Evolutionary conservation across 2,329 filamentous ascomycete genomes (phyloP).

Genomic region (Aspergillus ochraceoroseus): DNA sequence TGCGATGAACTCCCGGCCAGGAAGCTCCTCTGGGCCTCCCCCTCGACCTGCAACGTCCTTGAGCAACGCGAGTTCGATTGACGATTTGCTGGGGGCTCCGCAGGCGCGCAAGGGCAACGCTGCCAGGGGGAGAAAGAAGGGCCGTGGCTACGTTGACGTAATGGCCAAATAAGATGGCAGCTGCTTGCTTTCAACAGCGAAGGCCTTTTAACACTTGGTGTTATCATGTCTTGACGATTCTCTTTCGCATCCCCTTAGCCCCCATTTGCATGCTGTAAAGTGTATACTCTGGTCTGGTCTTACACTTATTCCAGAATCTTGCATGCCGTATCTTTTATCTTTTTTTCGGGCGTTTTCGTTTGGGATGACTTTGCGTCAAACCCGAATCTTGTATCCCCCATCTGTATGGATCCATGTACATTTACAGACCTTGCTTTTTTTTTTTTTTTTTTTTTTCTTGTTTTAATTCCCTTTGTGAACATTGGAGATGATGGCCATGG

Average conservation of each 20-base stretch:
- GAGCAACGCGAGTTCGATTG: constrained; percentile 90
- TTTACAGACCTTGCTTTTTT: constrained; percentile 9
- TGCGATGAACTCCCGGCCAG: constrained; percentile 33
- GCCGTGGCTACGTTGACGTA: constrained; percentile 82
- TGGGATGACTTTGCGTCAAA: constrained; percentile 1
- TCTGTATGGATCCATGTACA: constrained; percentile 13
- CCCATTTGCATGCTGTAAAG: constrained; percentile 8
- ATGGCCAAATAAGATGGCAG: constrained; percentile 74
- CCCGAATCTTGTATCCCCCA: too few species aligned
- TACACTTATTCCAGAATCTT: constrained; percentile 3
- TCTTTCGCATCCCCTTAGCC: neutral
- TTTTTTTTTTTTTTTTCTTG: constrained; percentile 17
- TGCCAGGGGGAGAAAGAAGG: constrained; percentile 71
- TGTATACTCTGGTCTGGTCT: constrained; percentile 8
- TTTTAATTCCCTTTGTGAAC: constrained; percentile 8
- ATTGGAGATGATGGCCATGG: constrained; percentile 5
- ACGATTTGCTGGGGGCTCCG: constrained; percentile 78
- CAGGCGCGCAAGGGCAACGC: constrained; percentile 61
- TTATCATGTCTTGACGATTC: constrained; percentile 2
- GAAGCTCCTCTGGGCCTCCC: constrained; percentile 44
- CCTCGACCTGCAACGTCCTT: constrained; percentile 72
- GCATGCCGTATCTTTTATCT: constrained; percentile 8
- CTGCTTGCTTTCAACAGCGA: neutral
- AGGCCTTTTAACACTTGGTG: neutral
- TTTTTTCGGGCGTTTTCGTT: constrained; percentile 8